Conservation (phyloP, 331 rosid genomes). For the Cydonia oblonga region DNA sequence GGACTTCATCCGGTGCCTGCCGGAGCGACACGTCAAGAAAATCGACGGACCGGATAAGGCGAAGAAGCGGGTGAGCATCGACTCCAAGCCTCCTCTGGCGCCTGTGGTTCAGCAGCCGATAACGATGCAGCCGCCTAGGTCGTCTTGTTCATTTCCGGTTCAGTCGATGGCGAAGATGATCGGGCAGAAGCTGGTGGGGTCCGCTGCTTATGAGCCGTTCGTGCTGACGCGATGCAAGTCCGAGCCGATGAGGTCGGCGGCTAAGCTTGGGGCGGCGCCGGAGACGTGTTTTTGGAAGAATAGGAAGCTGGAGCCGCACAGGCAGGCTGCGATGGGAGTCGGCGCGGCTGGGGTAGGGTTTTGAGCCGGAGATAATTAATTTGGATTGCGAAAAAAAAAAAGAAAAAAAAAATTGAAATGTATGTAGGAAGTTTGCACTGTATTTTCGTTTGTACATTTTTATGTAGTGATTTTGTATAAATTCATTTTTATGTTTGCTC, state of each 20-base stretch:
- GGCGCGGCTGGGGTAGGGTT: conserved; percentile 84
- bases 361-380: conserved; percentile 13
- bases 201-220: conserved; percentile 67
- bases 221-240: conserved; percentile 88
- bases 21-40: conserved; percentile 43
- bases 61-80: conserved; percentile 28
- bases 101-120: not conserved
- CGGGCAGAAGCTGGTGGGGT: conserved; percentile 65
- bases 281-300: conserved; percentile 85
- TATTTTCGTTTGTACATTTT: conserved; percentile 26
- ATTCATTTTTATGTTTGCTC: not conserved
- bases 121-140: conserved; percentile 59
- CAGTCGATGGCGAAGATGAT: conserved; percentile 56
- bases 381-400: not conserved
- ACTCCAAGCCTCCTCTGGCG: conserved; percentile 11
- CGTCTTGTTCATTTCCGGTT: conserved; percentile 63
- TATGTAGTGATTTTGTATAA: conserved; percentile 19
- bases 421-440: conserved; percentile 3
- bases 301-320: conserved; percentile 62
- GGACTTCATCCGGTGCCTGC: conserved; percentile 69
- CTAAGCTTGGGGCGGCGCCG: conserved; percentile 40
- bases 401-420: too few relatives aligned
- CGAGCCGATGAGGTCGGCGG: conserved; percentile 76
- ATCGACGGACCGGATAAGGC: conserved; percentile 10
- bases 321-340: conserved; percentile 54